A percentile compares a stretch with the other conserved stretches of the same genome.
Evolutionary conservation across 2,329 filamentous ascomycete species (phyloP).

Genomic region (Aspergillus sp.): DNA sequence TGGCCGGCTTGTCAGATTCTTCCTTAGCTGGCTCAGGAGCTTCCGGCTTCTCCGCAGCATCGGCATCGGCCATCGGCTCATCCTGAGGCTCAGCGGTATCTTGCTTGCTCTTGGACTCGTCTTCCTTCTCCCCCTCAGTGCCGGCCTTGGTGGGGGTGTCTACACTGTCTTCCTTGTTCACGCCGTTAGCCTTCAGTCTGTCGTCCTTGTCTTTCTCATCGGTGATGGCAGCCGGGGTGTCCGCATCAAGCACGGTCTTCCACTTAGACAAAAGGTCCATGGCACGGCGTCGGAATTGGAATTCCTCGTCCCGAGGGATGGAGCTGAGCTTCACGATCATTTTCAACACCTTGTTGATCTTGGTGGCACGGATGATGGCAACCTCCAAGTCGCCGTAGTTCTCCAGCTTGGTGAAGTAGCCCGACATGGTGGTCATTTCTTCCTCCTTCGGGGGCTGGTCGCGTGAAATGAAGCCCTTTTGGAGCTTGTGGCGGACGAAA

Average conservation of each 20-base stretch:
- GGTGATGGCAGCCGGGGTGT: conserved; percentile 45
- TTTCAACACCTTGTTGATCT: conserved; percentile 98
- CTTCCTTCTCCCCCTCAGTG: conserved; percentile 34
- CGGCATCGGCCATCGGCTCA: conserved; percentile 39
- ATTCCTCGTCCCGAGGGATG: conserved; percentile 87
- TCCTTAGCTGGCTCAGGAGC: conserved; percentile 20
- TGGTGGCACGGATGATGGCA: conserved; percentile 83
- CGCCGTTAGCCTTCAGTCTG: conserved; percentile 47
- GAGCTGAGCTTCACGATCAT: conserved; percentile 82
- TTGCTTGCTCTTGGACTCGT: conserved; percentile 34
- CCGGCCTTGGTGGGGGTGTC: conserved; percentile 32
- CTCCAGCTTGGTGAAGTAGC: conserved; percentile 69
- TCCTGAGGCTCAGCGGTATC: conserved; percentile 33
- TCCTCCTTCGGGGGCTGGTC: conserved; percentile 84
- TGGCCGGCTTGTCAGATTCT: conserved; percentile 22
- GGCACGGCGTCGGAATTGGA: conserved; percentile 82
- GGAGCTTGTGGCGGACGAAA: conserved; percentile 89
- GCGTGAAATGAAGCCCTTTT: conserved; percentile 85
- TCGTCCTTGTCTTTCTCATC: conserved; percentile 39
- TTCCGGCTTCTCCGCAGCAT: conserved; percentile 38
- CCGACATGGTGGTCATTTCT: conserved; percentile 48
- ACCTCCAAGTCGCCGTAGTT: conserved; percentile 78
- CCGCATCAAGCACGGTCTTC: conserved; percentile 75
- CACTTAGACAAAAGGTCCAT: conserved; percentile 79
- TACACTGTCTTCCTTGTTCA: conserved; percentile 37